Evolutionary conservation across 331 rosid species (phyloP).

Genomic region (Rhamnella rubrinervis): DNA sequence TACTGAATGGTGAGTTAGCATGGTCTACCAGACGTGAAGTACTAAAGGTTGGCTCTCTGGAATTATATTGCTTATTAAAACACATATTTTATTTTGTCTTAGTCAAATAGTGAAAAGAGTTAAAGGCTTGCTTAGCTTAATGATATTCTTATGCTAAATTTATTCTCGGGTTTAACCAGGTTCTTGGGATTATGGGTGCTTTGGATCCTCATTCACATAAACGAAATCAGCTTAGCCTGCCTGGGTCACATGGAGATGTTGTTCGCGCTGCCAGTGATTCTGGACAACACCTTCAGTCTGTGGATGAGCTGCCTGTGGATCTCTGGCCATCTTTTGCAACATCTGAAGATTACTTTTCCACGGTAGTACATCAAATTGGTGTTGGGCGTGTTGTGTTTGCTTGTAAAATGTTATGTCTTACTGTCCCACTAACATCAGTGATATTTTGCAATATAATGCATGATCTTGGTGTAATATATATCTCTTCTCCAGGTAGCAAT

Average conservation of each 20-base stretch:
- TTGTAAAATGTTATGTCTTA: not conserved
- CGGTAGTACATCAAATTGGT: constrained; percentile 49
- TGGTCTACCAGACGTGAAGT: constrained; percentile 99
- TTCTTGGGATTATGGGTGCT: constrained; percentile 99
- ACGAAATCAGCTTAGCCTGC: constrained; percentile 70
- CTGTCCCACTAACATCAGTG: not conserved
- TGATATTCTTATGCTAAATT: constrained; percentile 15
- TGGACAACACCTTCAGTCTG: constrained; percentile 82
- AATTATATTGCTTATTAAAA: constrained; percentile 13
- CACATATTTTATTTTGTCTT: too few species aligned
- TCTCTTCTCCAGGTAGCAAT: constrained; percentile 74
- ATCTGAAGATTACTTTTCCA: constrained; percentile 90
- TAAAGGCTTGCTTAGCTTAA: too few species aligned
- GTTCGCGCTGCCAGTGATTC: constrained; percentile 79
- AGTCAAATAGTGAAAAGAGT: too few species aligned
- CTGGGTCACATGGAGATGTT: constrained; percentile 87
- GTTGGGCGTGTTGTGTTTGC: constrained; percentile 7
- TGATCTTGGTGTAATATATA: constrained; percentile 1
- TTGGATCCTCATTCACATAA: constrained; percentile 94
- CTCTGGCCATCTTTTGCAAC: constrained; percentile 94
- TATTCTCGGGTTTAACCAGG: constrained; percentile 47
- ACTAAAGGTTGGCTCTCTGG: constrained; percentile 61
- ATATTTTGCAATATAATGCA: not conserved
- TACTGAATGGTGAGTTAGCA: constrained; percentile 85
- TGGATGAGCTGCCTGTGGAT: constrained; percentile 85